Evolutionary conservation across 257 asterid genomes (phyloP).

Genomic region (Capsicum pubescens): DNA sequence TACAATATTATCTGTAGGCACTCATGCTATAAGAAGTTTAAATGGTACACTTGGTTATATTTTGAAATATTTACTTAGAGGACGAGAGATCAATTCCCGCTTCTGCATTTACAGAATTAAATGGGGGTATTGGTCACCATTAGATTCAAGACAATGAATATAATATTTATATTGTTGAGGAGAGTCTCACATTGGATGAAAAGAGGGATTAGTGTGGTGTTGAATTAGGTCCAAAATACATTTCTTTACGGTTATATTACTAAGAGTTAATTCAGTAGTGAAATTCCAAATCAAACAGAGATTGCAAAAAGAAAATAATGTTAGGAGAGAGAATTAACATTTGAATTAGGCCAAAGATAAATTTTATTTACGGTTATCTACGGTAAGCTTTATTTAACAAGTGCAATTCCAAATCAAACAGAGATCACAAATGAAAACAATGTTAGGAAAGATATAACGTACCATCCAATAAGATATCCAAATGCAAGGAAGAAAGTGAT

Average conservation of each 20-base stretch:
- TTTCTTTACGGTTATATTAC: no score
- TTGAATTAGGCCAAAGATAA: no score
- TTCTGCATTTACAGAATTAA: background rate
- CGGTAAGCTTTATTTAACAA: no score
- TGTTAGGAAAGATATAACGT: conserved; percentile 10
- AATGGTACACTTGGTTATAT: no score
- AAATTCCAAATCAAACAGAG: background rate
- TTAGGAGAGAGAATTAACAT: background rate
- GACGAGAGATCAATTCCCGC: no score
- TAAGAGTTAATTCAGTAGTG: background rate
- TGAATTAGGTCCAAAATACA: no score
- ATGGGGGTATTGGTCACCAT: background rate
- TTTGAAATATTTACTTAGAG: no score
- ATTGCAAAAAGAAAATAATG: background rate
- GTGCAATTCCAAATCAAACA: background rate
- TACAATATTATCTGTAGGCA: no score
- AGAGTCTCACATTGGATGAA: no score
- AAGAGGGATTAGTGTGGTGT: no score
- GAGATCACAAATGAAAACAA: background rate
- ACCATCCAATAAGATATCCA: conserved; percentile 98
- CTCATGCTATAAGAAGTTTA: no score
- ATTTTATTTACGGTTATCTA: no score
- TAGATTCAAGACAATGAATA: background rate
- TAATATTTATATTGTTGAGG: background rate
- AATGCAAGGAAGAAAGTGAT: conserved; percentile 75